Base-by-base conservation (phyloP, 108 stramenopile species). In the Nitzschia putrida region DNA sequence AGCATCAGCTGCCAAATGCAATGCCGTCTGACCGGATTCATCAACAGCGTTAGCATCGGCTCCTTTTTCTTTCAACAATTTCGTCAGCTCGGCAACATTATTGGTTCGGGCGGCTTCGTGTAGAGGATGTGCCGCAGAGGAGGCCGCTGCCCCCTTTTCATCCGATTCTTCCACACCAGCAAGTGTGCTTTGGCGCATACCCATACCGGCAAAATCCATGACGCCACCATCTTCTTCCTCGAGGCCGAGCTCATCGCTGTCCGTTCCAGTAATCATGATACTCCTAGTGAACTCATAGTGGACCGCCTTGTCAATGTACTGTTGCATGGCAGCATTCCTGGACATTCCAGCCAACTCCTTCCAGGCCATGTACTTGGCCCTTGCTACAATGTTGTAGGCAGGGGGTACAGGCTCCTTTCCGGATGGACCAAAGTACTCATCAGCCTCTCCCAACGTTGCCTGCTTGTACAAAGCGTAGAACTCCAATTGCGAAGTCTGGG, bases 391-490 rank as follows among this genome's bases (percentile, higher is more conserved):
- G 53, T 88, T 80, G 22, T 83, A 70, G 25, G 80, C 69, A 41
- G 70, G 37, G 8, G 76, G 78, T 18, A 49, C n/a, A 3, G 47
- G 47, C 47, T 49, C 47, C 47, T 49, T 49, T 49, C 47, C 47
- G 1, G n/a, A 18, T 18, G 57, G 26, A 7, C 67, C 40, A 10
- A 39, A 55, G 26, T 54, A 57, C 12, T 71, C 69, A 55, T 67
- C 64, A 43, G 71, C 70, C 74, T 95, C 88, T 44, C 96, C 96
- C 53, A 72, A 61, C 11, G 78, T 82, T 14, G 88, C 88, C 72
- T 97, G 96, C 47, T 97, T 97, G 82, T 91, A 97, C 44, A 95
- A 63, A 1, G 82, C 88, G 72, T 97, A 97, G 8, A 95, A 67
- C 68, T 89, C 79, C 4, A 97, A 74, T 69, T 91, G 85, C 57